phyloP scores from a whole-genome alignment of 2,329 filamentous ascomycete species.

The Ambrosiella cleistominuta region DNA sequence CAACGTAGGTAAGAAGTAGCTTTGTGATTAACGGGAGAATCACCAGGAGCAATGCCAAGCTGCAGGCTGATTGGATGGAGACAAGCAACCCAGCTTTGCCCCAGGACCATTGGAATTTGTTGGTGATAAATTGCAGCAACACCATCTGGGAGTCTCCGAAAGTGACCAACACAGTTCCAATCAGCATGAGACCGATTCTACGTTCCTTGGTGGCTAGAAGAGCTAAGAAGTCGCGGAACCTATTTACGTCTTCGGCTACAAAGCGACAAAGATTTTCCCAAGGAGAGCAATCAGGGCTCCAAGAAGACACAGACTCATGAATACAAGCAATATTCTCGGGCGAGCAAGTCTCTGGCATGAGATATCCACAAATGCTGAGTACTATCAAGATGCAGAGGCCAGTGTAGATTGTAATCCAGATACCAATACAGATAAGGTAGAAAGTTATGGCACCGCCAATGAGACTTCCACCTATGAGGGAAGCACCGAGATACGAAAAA shows the following conservation, averaged over 20 bases:
- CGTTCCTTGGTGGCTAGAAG: constrained; percentile 9
- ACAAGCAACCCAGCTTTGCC: constrained; percentile 11
- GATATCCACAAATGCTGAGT: constrained; percentile 6
- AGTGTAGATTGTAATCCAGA: constrained; percentile 12
- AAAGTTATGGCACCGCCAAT: constrained; percentile 14
- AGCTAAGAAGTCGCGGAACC: constrained; percentile 8
- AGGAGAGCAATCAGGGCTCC: neutral
- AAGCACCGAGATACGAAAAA: constrained; percentile 14
- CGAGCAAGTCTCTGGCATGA: constrained; percentile 13
- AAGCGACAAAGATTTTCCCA: constrained; percentile 10
- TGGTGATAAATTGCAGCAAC: constrained; percentile 17
- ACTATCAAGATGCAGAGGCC: constrained; percentile 10
- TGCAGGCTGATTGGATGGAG: constrained; percentile 10
- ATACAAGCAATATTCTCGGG: neutral
- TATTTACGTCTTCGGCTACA: neutral
- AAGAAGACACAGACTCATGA: neutral
- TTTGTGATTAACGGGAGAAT: constrained; percentile 6
- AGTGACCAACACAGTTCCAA: constrained; percentile 9
- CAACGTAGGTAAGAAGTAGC: constrained; percentile 2
- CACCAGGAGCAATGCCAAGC: constrained; percentile 7
- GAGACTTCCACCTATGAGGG: constrained; percentile 12
- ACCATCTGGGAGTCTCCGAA: constrained; percentile 13
- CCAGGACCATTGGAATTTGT: constrained; percentile 16
- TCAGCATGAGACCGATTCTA: constrained; percentile 10
- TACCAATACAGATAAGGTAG: constrained; percentile 13